Evolutionary conservation across 352 stramenopile species (phyloP).

Genomic region (Pythium brachiatum): DNA sequence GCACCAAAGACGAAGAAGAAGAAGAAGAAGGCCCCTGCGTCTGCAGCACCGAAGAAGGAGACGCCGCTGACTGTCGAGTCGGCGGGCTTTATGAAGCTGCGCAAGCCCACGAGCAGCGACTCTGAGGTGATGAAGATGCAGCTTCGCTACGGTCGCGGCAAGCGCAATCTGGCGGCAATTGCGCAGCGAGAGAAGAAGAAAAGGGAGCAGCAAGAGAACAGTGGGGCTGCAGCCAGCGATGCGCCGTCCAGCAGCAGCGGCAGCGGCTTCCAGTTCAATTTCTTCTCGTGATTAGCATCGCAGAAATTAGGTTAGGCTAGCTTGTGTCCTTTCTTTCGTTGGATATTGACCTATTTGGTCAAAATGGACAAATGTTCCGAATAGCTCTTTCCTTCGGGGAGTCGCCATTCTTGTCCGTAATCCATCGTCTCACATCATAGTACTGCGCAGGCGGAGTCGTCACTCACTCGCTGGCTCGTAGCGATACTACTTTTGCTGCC

Average conservation of each 20-base stretch:
- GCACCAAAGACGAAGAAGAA: too few species aligned
- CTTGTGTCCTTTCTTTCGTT: background rate
- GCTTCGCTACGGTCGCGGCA: slow-evolving; percentile 56
- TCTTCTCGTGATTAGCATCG: slow-evolving; percentile 20
- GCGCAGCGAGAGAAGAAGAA: slow-evolving; percentile 47
- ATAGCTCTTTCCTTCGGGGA: background rate
- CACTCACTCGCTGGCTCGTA: too few species aligned
- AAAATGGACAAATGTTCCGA: background rate
- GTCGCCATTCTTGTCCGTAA: background rate
- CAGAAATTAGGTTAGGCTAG: slow-evolving; percentile 12
- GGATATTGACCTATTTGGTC: background rate
- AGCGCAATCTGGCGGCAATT: slow-evolving; percentile 50
- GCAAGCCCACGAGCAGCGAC: slow-evolving; percentile 60
- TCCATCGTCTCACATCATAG: background rate
- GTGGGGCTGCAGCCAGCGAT: background rate
- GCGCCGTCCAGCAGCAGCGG: background rate
- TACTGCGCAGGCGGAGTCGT: background rate
- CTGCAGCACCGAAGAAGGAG: background rate
- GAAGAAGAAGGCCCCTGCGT: too few species aligned
- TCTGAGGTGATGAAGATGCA: slow-evolving; percentile 74
- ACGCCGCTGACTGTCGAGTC: background rate
- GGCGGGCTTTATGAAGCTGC: slow-evolving; percentile 55
- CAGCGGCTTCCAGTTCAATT: slow-evolving; percentile 30
- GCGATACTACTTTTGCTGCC: background rate
- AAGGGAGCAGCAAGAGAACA: slow-evolving; percentile 14